Evolutionary conservation across 208 protist species (phyloP).

Genomic region (Wallacemonas sp.): DNA sequence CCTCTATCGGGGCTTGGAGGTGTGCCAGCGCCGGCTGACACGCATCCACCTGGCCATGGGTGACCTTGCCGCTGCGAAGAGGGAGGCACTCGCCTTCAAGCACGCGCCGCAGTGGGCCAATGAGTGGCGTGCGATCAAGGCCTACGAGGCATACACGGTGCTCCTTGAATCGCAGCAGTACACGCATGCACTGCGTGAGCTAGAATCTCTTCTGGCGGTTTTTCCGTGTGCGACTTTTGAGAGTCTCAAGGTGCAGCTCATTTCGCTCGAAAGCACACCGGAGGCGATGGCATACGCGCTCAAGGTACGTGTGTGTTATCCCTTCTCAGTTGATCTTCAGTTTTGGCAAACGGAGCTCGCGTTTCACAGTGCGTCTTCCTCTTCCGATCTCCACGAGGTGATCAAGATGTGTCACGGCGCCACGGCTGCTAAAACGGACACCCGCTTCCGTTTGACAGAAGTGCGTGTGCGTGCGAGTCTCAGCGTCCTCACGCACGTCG

Average conservation of each 20-base stretch:
- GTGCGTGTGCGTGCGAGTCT: slow-evolving; percentile 19
- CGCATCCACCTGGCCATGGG: slow-evolving; percentile 37
- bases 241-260: slow-evolving; percentile 44
- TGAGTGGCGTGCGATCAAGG: slow-evolving; percentile 36
- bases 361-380: slow-evolving; percentile 38
- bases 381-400: slow-evolving; percentile 28
- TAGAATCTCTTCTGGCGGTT: slow-evolving; percentile 35
- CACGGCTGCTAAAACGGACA: slow-evolving; percentile 18
- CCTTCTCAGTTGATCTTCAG: slow-evolving; percentile 35
- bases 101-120: slow-evolving; percentile 17
- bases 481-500: slow-evolving; percentile 15
- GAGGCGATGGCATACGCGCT: slow-evolving; percentile 23
- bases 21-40: slow-evolving; percentile 30
- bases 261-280: slow-evolving; percentile 24
- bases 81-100: slow-evolving; percentile 16
- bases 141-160: slow-evolving; percentile 35
- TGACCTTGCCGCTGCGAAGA: slow-evolving; percentile 17
- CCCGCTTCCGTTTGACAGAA: slow-evolving; percentile 39
- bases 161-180: slow-evolving; percentile 46
- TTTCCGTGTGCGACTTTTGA: slow-evolving; percentile 58
- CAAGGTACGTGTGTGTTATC: slow-evolving; percentile 22
- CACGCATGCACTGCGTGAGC: slow-evolving; percentile 27
- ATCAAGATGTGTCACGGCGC: slow-evolving; percentile 16
- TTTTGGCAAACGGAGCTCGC: slow-evolving; percentile 40
- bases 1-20: slow-evolving; percentile 30